Percentiles rank a stretch among this genome's conserved stretches.
These are phyloP conservation scores for Aspergillus puulaauensis DNA, from an alignment of 2,329 filamentous ascomycete species.

Conservation along the genomic window DNA sequence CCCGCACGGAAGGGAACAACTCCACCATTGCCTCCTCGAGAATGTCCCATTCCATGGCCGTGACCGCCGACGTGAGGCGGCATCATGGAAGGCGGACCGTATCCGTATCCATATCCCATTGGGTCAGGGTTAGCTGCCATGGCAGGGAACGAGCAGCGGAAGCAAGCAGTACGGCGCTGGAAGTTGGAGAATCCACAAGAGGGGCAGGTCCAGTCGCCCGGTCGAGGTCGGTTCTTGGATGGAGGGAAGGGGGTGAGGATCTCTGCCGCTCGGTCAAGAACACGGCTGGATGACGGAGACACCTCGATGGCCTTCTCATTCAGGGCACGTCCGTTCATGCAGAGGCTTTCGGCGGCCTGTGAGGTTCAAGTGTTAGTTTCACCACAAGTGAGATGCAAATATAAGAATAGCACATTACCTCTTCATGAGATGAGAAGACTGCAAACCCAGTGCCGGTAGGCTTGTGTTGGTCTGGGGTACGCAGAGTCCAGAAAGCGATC, in stretches of 20 bases:
- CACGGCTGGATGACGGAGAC: constrained; percentile 93
- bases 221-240: constrained; percentile 95
- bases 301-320: constrained; percentile 99
- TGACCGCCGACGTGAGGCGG: constrained; percentile 71
- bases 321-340: constrained; percentile 97
- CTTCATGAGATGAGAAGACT: constrained; percentile 97
- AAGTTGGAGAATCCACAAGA: constrained; percentile 99
- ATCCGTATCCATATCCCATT: constrained; percentile 63
- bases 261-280: constrained; percentile 91
- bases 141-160: constrained; percentile 98
- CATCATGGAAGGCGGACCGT: constrained; percentile 74
- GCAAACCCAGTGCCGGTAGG: constrained; percentile 98
- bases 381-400: constrained; percentile 5
- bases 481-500: constrained; percentile 98
- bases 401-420: constrained; percentile 62
- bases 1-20: constrained; percentile 96
- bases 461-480: constrained; percentile 98
- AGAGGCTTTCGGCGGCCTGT: constrained; percentile 88
- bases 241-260: constrained; percentile 97
- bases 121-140: constrained; percentile 77
- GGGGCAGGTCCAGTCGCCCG: constrained; percentile 98
- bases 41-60: constrained; percentile 57
- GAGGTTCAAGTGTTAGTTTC: constrained; percentile 6
- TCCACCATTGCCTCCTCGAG: constrained; percentile 65
- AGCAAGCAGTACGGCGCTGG: constrained; percentile 95